Base-by-base conservation (phyloP, 257 asterid species). In the Scutellaria galericulata region DNA sequence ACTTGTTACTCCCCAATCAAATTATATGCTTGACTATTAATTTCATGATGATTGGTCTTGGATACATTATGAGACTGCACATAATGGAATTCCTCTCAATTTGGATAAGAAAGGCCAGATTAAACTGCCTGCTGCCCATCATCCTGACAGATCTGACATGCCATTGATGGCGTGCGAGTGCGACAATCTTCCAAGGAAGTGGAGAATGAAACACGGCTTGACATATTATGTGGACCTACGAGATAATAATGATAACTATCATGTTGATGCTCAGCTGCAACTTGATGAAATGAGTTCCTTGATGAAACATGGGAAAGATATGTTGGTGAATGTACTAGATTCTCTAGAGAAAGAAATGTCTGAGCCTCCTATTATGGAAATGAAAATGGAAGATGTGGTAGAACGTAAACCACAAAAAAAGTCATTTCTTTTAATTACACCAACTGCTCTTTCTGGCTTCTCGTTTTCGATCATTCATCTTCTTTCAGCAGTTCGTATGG, bases 401-500 rank as follows among this genome's bases (percentile, higher is more conserved):
- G 95, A 91, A 74, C 60, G 68, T 51, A 90, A 88, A 77, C 93
- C 86, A 1, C 94, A 81, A 76, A 95, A 88, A 67, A 92, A 92
- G 84, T 83, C 93, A 35, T 85, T 87, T 78, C 88, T 82, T 75
- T 76, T 86, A 72, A 95, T 95, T 51, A 88, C 91, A 47, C 99
- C 98, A 37, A 88, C 96, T 3, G 95, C 90, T 70, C 98, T 85
- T 60, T 87, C 87, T 35, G 95, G 88, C 78, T 92, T 95, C 78
- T 92, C 99, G 50, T 90, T 95, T 85, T 92, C 98, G 74, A 78
- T 92, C 63, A 85, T 95, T 70, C 99, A 95, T 89, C 99, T 92
- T 79, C 99, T 95, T 64, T 82, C 99, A 62, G 90, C 98, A 8
- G 94, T 92, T 80, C 96, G 99, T 64, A 69, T 84, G 89, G 88